phyloP scores from a whole-genome alignment of 2,329 filamentous ascomycete species.

The Leptographium flavum region DNA sequence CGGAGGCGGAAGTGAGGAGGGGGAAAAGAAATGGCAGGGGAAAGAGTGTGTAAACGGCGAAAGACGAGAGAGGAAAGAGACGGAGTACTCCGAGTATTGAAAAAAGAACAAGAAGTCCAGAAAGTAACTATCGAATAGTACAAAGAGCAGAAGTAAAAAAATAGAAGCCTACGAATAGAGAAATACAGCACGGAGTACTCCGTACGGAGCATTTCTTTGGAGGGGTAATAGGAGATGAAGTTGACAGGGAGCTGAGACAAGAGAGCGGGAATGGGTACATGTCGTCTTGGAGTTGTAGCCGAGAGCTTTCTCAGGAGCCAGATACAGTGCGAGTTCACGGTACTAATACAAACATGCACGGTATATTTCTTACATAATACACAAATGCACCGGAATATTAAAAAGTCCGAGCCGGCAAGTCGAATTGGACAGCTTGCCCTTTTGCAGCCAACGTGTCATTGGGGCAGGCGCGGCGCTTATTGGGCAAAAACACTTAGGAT shows the following conservation, averaged over 20 bases:
- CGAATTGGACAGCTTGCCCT: slow-evolving; percentile 6
- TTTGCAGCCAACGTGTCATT: not conserved
- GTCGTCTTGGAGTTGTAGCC: no score
- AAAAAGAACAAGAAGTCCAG: no score
- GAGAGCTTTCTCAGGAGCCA: no score
- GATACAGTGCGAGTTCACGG: not conserved
- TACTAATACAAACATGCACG: not conserved
- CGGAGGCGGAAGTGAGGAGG: not conserved
- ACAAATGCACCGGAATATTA: not conserved
- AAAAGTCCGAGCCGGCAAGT: not conserved
- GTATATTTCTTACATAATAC: not conserved
- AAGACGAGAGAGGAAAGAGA: not conserved
- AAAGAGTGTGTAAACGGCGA: no score
- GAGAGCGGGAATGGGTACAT: no score
- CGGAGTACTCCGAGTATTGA: no score
- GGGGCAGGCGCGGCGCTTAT: not conserved
- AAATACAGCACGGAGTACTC: not conserved
- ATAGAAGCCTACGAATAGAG: no score
- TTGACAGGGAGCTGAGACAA: not conserved
- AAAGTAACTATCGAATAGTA: no score
- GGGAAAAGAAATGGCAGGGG: not conserved
- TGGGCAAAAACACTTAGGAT: not conserved
- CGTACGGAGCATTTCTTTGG: not conserved
- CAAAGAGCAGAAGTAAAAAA: not conserved
- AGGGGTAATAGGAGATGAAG: not conserved